Percentiles rank a stretch among this genome's conserved stretches.
Conservation (phyloP, 1,284 basidiomycete genomes). For the Moesziomyces sp. region DNA sequence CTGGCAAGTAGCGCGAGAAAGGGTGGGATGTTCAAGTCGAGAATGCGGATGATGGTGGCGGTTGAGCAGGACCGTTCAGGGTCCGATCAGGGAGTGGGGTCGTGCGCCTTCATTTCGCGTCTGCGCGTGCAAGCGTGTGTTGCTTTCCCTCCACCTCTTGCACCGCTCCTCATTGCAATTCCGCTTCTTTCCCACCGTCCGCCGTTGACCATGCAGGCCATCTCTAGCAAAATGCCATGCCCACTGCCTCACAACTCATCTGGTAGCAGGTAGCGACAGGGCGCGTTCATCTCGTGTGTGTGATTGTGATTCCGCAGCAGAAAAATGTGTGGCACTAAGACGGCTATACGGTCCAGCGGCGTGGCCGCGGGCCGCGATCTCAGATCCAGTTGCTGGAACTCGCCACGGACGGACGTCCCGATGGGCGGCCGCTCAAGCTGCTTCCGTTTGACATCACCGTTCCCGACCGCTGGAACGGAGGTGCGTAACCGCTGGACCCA, state of each 20-base stretch:
- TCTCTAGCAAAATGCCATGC: too few relatives aligned
- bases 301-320: too few relatives aligned
- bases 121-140: neutral
- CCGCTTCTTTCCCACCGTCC: too few relatives aligned
- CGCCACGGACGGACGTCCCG: constrained; percentile 26
- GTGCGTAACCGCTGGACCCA: constrained; percentile 4
- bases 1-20: neutral
- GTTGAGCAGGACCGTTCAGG: neutral
- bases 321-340: too few relatives aligned
- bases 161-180: too few relatives aligned
- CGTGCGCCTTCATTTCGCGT: neutral
- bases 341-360: too few relatives aligned
- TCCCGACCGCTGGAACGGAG: constrained; percentile 31
- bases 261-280: too few relatives aligned
- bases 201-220: too few relatives aligned
- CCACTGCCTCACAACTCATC: too few relatives aligned
- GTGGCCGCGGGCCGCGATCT: neutral
- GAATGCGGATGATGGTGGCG: neutral
- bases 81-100: neutral
- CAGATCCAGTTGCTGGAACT: constrained; percentile 37
- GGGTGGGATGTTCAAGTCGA: neutral
- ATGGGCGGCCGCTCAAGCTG: constrained; percentile 31
- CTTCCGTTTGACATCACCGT: constrained; percentile 38
- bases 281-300: too few relatives aligned
- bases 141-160: neutral